Conservation (phyloP, 2,329 filamentous ascomycete genomes). For the Diaporthe ilicicola region DNA sequence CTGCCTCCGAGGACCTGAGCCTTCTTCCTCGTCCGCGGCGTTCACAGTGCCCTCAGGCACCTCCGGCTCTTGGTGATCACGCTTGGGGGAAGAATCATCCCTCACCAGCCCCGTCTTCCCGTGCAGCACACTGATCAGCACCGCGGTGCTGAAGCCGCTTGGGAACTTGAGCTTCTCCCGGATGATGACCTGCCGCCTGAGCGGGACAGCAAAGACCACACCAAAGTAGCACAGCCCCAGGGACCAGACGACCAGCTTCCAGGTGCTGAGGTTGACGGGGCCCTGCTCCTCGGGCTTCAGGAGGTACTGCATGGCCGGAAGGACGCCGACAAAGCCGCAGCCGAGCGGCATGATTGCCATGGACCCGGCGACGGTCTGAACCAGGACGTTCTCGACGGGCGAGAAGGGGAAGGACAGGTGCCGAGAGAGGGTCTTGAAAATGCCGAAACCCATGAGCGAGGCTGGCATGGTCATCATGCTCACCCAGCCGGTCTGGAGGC, state of each 20-base stretch:
- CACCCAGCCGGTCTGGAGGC: conserved; percentile 72
- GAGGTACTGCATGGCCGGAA: conserved; percentile 88
- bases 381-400: conserved; percentile 94
- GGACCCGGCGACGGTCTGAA: conserved; percentile 93
- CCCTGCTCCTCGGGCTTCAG: conserved; percentile 81
- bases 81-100: conserved; percentile 38
- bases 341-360: conserved; percentile 97
- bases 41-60: conserved; percentile 16
- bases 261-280: conserved; percentile 74
- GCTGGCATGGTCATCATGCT: conserved; percentile 97
- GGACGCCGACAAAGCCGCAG: conserved; percentile 92
- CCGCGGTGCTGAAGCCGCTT: conserved; percentile 91
- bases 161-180: conserved; percentile 93
- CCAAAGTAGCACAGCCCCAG: conserved; percentile 95
- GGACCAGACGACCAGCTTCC: conserved; percentile 88
- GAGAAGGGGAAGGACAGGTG: conserved; percentile 84
- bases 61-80: conserved; percentile 38
- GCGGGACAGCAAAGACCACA: conserved; percentile 92
- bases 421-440: conserved; percentile 82
- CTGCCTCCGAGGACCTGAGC: conserved; percentile 45
- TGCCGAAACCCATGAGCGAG: conserved; percentile 91
- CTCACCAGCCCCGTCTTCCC: conserved; percentile 54
- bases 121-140: conserved; percentile 91
- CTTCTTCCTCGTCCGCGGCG: conserved; percentile 36
- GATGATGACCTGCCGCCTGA: conserved; percentile 92